Conservation (phyloP, 805 yeast genomes). For the Yamadazyma insecticola region DNA sequence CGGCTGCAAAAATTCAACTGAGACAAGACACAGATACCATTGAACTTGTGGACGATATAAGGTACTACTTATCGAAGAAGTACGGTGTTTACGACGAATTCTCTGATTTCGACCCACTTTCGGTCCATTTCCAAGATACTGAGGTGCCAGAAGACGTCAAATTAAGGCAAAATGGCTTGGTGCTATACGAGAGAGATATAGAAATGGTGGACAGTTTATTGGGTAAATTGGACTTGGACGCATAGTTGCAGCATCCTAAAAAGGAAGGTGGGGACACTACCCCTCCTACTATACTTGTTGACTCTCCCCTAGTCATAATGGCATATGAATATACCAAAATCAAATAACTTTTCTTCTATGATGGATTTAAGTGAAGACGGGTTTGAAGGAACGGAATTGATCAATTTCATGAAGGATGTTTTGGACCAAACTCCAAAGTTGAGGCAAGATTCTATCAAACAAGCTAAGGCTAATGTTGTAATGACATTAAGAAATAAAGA, state of each 20-base stretch:
- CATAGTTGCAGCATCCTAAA: too few relatives aligned
- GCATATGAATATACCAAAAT: too few relatives aligned
- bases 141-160: slow-evolving; percentile 8
- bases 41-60: slow-evolving; percentile 73
- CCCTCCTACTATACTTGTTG: too few relatives aligned
- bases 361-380: slow-evolving; percentile 19
- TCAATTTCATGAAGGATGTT: slow-evolving; percentile 20
- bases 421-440: slow-evolving; percentile 18
- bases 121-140: slow-evolving; percentile 10
- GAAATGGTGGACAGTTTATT: slow-evolving; percentile 25
- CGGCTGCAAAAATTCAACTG: slow-evolving; percentile 51
- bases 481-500: slow-evolving; percentile 56
- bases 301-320: too few relatives aligned
- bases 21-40: slow-evolving; percentile 77
- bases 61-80: slow-evolving; percentile 52
- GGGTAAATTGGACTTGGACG: slow-evolving; percentile 25
- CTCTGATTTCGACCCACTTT: slow-evolving; percentile 20
- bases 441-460: slow-evolving; percentile 14
- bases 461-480: slow-evolving; percentile 16
- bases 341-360: too few relatives aligned
- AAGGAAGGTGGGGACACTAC: too few relatives aligned
- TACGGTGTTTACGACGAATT: slow-evolving; percentile 24
- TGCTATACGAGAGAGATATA: slow-evolving; percentile 21
- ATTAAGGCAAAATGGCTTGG: slow-evolving; percentile 4
- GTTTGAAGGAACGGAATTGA: slow-evolving; percentile 18